phyloP scores from a whole-genome alignment of 176 grass and related monocot species.

The Thalia dealbata region DNA sequence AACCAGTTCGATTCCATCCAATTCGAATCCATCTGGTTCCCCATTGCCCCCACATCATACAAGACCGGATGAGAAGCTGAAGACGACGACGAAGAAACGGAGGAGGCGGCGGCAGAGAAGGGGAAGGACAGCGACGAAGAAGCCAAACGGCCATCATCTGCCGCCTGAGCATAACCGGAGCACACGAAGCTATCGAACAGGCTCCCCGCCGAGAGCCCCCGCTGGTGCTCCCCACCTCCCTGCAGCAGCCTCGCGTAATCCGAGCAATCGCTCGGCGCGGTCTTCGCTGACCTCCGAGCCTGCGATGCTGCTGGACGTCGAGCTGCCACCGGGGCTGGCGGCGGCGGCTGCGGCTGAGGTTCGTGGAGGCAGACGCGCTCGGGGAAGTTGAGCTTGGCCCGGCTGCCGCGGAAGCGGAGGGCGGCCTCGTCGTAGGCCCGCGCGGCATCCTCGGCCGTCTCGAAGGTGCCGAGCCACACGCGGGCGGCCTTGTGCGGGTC shows the following conservation, averaged over 20 bases:
- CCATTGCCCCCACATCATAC: background rate
- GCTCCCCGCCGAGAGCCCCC: background rate
- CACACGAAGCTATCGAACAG: background rate
- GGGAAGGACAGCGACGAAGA: background rate
- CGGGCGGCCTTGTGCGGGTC: constrained; percentile 98
- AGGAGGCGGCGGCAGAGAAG: background rate
- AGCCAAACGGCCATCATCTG: background rate
- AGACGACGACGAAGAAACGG: background rate
- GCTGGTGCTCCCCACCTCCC: background rate
- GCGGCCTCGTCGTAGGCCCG: constrained; percentile 89
- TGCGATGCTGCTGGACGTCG: background rate
- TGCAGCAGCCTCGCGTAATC: constrained; percentile 20
- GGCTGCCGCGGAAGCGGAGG: constrained; percentile 80
- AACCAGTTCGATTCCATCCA: background rate
- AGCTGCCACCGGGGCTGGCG: background rate
- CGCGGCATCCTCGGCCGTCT: constrained; percentile 86
- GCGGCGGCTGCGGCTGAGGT: constrained; percentile 12
- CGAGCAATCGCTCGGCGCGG: background rate
- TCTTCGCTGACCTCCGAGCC: background rate
- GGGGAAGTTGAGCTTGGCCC: constrained; percentile 99
- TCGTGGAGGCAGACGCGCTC: constrained; percentile 54
- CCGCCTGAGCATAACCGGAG: background rate
- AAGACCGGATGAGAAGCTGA: background rate
- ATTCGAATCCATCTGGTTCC: background rate
- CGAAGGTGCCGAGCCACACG: constrained; percentile 97